These are phyloP conservation scores for Calocera viscosa DNA, from an alignment of 768 basidiomycete species.

Conservation along the genomic window DNA sequence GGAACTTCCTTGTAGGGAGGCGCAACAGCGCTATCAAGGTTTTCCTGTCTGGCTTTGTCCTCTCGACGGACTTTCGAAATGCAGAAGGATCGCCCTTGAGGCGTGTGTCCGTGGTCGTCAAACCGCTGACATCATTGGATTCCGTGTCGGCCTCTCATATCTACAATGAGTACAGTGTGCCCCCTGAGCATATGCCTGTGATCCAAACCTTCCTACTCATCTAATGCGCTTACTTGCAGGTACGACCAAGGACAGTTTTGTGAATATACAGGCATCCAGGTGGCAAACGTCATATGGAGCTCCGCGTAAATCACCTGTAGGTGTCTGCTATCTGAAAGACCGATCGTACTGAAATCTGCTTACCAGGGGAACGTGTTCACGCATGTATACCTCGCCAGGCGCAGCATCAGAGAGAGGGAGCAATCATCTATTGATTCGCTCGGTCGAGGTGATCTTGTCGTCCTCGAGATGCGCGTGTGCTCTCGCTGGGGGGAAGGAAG, in stretches of 20 bases:
- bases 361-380: not conserved
- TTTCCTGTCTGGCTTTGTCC: not conserved
- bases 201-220: not conserved
- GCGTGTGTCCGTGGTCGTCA: not conserved
- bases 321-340: not conserved
- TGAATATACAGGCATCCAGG: not conserved
- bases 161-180: not conserved
- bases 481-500: not conserved
- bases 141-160: not conserved
- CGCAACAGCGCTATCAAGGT: not conserved
- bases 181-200: not conserved
- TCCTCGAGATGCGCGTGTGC: not conserved
- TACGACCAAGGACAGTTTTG: not conserved
- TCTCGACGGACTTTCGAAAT: not conserved
- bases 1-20: not conserved
- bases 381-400: not conserved
- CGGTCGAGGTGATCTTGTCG: not conserved
- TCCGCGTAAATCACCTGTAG: not conserved
- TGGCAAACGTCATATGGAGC: not conserved
- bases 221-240: not conserved
- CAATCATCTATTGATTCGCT: not conserved
- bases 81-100: not conserved
- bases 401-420: not conserved
- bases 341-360: not conserved
- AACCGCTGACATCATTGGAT: not conserved